Evolutionary conservation across 345 rosid species (phyloP).

Genomic region (Hirschfeldia incana): DNA sequence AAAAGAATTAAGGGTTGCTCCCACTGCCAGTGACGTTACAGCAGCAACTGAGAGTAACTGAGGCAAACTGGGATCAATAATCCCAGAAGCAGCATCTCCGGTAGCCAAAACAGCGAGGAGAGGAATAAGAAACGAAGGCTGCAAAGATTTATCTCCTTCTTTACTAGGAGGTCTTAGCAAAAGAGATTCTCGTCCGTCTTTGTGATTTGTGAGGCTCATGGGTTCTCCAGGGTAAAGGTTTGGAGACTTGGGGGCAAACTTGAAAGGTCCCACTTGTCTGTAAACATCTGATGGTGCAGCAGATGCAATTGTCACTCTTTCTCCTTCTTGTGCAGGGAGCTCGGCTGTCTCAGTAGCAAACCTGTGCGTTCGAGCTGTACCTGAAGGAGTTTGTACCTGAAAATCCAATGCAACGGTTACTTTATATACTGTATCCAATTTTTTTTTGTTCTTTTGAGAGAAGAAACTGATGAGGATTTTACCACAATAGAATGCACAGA

Average conservation of each 20-base stretch:
- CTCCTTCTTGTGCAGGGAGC: slow-evolving; percentile 94
- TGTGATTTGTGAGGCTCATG: slow-evolving; percentile 85
- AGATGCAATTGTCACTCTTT: slow-evolving; percentile 86
- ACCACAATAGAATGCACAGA: slow-evolving; percentile 96
- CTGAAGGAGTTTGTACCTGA: slow-evolving; percentile 88
- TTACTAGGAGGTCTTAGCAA: slow-evolving; percentile 73
- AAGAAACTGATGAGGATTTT: slow-evolving; percentile 24
- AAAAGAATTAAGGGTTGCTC: slow-evolving; percentile 65
- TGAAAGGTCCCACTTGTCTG: slow-evolving; percentile 80
- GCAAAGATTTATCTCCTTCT: slow-evolving; percentile 60
- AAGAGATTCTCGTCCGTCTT: slow-evolving; percentile 63
- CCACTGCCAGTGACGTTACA: slow-evolving; percentile 67
- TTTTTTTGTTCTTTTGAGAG: neutral
- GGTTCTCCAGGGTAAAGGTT: slow-evolving; percentile 86
- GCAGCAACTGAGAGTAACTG: slow-evolving; percentile 76
- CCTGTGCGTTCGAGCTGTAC: slow-evolving; percentile 78
- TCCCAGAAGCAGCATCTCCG: slow-evolving; percentile 90
- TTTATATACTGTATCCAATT: neutral
- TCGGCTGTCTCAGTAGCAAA: slow-evolving; percentile 93
- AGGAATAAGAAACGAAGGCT: slow-evolving; percentile 66
- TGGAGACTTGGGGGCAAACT: slow-evolving; percentile 74
- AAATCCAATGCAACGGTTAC: slow-evolving; percentile 21
- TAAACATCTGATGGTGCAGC: slow-evolving; percentile 78
- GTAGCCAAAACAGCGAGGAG: slow-evolving; percentile 74
- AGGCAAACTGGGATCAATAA: slow-evolving; percentile 86